Base-by-base conservation (phyloP, 2,329 filamentous ascomycete genomes). In the Whalleya microplaca region DNA sequence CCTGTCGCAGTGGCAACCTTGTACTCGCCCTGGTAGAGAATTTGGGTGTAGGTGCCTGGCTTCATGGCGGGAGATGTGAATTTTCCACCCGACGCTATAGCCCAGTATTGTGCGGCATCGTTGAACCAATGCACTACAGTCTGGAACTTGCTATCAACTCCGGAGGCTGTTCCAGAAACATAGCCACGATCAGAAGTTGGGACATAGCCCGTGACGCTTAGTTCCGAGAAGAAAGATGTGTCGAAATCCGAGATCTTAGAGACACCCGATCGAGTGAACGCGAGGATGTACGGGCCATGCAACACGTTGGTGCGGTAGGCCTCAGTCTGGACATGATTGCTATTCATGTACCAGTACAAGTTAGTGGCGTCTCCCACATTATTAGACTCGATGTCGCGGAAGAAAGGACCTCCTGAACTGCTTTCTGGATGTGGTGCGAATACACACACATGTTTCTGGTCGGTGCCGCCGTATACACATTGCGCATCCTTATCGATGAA, bases 341-440 rank as follows among this genome's bases (percentile, higher is more conserved):
- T 86, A 75, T 89, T 89, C 81, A 88, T 87, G 74, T 88, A 89
- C 72, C 83, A 87, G 71, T 86, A 88, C 0, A 89, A 76, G 53
- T 78, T 83, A 37, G 76, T 86, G 60, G 78, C 82, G 41, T 71
- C 73, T 4, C 83, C 84, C 16, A 78, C 84, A 58, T 87, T 85
- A 74, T 90, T 89, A 50, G 80, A 77, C 72, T 88, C 82, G 71
- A 88, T 88, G 61, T 88, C 85, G 16, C 83, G 78, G 74, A 82
- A 80, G 77, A 89, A 89, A 16, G 87, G 87, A 1, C 86, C 87
- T 12, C 87, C 87, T 0, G 85, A 86, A 1, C 83, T 84, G 8
- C 77, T 79, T 69, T 90, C 87, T 37, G 82, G 77, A 43, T 78
- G 74, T 41, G 81, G 80, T 48, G 82, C 78, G 51, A 87, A 74